Percentiles rank a stretch among this genome's conserved stretches.
Conservation (phyloP, 345 rosid genomes). For the Pistacia vera region DNA sequence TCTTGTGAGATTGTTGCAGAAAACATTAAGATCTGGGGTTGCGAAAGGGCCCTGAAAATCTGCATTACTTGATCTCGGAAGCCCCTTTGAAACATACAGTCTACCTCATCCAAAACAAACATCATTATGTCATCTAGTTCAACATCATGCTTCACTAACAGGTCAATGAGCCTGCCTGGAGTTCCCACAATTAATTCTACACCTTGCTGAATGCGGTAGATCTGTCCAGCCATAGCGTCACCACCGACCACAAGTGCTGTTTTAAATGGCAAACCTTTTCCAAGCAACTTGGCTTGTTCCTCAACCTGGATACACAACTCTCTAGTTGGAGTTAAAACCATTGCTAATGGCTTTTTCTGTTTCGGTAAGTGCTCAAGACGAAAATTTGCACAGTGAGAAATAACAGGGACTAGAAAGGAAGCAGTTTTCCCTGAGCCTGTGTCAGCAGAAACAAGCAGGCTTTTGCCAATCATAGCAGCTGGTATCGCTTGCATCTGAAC, state of each 20-base stretch:
- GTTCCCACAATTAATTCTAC: constrained; percentile 85
- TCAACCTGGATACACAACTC: constrained; percentile 91
- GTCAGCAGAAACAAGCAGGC: constrained; percentile 79
- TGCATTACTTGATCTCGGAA: constrained; percentile 91
- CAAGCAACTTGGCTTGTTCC: constrained; percentile 87
- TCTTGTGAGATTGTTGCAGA: constrained; percentile 80
- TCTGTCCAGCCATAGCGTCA: constrained; percentile 75
- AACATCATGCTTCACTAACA: constrained; percentile 64
- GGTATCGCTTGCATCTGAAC: constrained; percentile 95
- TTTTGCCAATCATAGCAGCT: constrained; percentile 62
- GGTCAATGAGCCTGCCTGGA: constrained; percentile 90
- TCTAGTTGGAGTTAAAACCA: constrained; percentile 87
- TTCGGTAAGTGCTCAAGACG: constrained; percentile 33
- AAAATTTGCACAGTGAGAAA: constrained; percentile 56
- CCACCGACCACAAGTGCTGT: constrained; percentile 96
- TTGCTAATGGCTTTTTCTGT: constrained; percentile 53
- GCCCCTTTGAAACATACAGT: constrained; percentile 92
- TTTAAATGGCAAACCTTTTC: constrained; percentile 89
- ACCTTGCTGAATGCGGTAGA: constrained; percentile 80
- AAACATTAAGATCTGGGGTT: constrained; percentile 81
- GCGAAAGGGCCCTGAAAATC: constrained; percentile 67
- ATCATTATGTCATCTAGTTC: constrained; percentile 49
- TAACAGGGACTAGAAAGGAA: constrained; percentile 76
- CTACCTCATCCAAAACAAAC: constrained; percentile 87
- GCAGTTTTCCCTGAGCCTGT: constrained; percentile 96